These are phyloP conservation scores for Saccharomycopsis fodiens DNA, from an alignment of 805 yeast genomes.

Conservation along the genomic window DNA sequence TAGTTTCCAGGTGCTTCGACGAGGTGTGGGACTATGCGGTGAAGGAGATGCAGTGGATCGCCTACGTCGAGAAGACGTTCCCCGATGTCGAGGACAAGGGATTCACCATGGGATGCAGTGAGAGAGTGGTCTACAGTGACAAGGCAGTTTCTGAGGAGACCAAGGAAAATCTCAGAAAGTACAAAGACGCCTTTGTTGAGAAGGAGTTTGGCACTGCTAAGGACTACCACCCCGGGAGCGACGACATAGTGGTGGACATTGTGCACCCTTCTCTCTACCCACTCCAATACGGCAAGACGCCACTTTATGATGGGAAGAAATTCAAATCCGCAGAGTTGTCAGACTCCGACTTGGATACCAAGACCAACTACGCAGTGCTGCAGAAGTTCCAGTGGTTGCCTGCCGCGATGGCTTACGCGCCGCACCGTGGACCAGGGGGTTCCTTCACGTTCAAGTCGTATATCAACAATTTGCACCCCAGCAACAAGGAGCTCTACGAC, in stretches of 20 bases:
- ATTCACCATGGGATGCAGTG: constrained; percentile 24
- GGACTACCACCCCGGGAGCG: constrained; percentile 34
- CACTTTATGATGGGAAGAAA: constrained; percentile 14
- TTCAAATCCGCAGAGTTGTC: not conserved
- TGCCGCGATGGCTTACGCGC: constrained; percentile 21
- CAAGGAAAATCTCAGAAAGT: constrained; percentile 19
- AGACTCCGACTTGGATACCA: not conserved
- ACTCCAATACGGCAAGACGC: constrained; percentile 28
- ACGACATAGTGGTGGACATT: constrained; percentile 32
- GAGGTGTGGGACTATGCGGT: constrained; percentile 25
- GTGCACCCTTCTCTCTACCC: constrained; percentile 37
- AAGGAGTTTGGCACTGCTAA: constrained; percentile 21
- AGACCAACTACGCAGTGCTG: constrained; percentile 16
- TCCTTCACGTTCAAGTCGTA: constrained; percentile 28
- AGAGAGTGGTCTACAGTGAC: constrained; percentile 23
- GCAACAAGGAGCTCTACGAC: constrained; percentile 24
- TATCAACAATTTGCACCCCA: constrained; percentile 37
- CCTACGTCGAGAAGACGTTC: constrained; percentile 12
- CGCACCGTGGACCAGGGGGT: not conserved
- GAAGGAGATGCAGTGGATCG: constrained; percentile 29
- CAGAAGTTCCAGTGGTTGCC: constrained; percentile 35
- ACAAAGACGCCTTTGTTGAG: not conserved
- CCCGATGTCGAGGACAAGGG: constrained; percentile 17
- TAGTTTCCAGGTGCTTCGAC: not conserved
- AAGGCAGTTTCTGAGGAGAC: constrained; percentile 18